Evolutionary conservation across 164 flowering plant genomes (phyloP).

Genomic region (Kingdonia uniflora): DNA sequence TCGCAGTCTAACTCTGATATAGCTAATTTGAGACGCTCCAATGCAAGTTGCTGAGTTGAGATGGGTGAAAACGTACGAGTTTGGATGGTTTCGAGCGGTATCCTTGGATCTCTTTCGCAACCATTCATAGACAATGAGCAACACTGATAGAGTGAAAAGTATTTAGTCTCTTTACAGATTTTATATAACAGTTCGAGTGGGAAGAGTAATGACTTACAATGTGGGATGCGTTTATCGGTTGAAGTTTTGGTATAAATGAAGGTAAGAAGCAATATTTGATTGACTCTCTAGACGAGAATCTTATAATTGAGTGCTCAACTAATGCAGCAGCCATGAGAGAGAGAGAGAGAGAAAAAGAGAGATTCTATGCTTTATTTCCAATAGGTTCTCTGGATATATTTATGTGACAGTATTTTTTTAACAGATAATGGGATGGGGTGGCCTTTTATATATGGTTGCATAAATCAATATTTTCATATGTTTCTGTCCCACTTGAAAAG

Average conservation of each 20-base stretch:
- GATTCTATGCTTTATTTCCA: no score
- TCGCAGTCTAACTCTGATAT: constrained; percentile 27
- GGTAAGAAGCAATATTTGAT: constrained; percentile 6
- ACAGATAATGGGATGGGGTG: no score
- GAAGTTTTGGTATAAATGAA: not conserved
- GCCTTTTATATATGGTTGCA: no score
- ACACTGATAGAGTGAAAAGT: not conserved
- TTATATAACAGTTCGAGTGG: not conserved
- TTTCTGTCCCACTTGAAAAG: no score
- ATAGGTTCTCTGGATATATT: no score
- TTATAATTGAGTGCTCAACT: constrained; percentile 10
- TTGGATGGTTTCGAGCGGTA: constrained; percentile 40
- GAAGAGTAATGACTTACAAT: not conserved
- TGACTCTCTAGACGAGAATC: constrained; percentile 12
- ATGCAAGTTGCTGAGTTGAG: constrained; percentile 36
- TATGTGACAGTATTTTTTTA: no score
- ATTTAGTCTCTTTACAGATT: not conserved
- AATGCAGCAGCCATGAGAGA: constrained; percentile 18
- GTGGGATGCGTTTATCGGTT: constrained; percentile 5
- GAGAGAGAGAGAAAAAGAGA: no score
- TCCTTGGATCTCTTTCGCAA: constrained; percentile 36
- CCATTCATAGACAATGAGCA: constrained; percentile 69
- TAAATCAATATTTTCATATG: no score
- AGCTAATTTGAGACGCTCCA: constrained; percentile 40
- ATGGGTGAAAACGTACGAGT: constrained; percentile 52